These are phyloP conservation scores for Eragrostis tef DNA, from an alignment of 202 grass and related monocot species.

Conservation along the genomic window DNA sequence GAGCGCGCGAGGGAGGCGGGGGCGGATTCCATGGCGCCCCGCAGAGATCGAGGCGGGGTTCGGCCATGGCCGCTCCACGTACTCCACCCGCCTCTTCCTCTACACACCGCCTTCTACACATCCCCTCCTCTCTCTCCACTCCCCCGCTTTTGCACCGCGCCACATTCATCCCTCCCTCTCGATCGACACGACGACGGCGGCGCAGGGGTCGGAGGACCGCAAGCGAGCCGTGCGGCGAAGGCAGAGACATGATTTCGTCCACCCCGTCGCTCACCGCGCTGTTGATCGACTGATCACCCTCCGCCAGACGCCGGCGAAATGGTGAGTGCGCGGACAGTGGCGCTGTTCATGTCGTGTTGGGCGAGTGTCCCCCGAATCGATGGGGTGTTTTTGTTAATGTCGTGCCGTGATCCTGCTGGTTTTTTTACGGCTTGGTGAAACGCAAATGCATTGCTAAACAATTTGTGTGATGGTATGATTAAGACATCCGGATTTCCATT, in stretches of 20 bases:
- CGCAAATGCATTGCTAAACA: conserved; percentile 6
- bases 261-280: background rate
- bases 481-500: conserved; percentile 27
- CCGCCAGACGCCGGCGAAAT: conserved; percentile 41
- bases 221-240: background rate
- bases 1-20: conserved; percentile 36
- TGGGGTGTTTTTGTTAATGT: background rate
- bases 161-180: background rate
- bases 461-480: background rate
- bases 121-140: conserved; percentile 50
- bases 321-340: conserved; percentile 29
- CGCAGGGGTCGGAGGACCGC: background rate
- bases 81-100: conserved; percentile 26
- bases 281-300: conserved; percentile 32
- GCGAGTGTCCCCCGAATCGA: too few relatives aligned
- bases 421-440: background rate
- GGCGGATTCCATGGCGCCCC: conserved; percentile 59
- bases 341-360: background rate
- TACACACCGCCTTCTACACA: conserved; percentile 50
- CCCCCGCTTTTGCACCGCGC: conserved; percentile 56
- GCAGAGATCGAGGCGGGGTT: conserved; percentile 53
- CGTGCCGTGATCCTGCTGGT: background rate
- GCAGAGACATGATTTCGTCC: conserved; percentile 34
- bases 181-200: conserved; percentile 7
- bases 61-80: conserved; percentile 55